These are phyloP conservation scores for Hyphopichia fennica DNA, from an alignment of 1,139 yeast species.

Conservation along the genomic window DNA sequence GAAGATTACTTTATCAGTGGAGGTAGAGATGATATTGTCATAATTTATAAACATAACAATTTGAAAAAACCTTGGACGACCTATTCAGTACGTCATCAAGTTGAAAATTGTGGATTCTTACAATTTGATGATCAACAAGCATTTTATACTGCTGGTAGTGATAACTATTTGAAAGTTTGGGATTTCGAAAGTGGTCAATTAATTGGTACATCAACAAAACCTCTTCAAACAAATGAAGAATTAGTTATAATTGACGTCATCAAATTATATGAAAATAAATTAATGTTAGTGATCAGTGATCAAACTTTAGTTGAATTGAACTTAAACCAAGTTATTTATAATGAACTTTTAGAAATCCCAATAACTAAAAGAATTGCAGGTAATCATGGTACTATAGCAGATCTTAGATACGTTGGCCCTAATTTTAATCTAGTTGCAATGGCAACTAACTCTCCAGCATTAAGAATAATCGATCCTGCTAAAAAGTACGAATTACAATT, in stretches of 20 bases:
- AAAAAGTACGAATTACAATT: conserved; percentile 62
- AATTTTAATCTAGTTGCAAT: conserved; percentile 59
- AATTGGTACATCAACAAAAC: conserved; percentile 48
- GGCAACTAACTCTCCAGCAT: conserved; percentile 94
- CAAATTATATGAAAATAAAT: conserved; percentile 20
- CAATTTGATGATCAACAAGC: conserved; percentile 30
- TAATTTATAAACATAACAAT: conserved; percentile 57
- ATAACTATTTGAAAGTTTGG: conserved; percentile 66
- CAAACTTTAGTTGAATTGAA: conserved; percentile 71
- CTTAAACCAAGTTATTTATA: conserved; percentile 17
- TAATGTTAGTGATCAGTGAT: conserved; percentile 66
- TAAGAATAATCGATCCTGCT: conserved; percentile 64
- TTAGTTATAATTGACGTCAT: conserved; percentile 62
- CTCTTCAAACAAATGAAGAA: conserved; percentile 64
- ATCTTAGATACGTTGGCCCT: conserved; percentile 75
- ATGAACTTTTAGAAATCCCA: conserved; percentile 35
- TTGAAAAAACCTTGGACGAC: conserved; percentile 60
- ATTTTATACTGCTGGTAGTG: conserved; percentile 81
- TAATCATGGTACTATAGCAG: conserved; percentile 95
- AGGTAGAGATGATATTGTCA: conserved; percentile 83
- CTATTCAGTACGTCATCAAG: conserved; percentile 69
- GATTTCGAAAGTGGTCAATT: conserved; percentile 39
- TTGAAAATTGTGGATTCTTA: conserved; percentile 80
- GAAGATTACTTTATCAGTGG: conserved; percentile 65
- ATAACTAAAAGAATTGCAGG: conserved; percentile 70